phyloP scores from a whole-genome alignment of 78 protist species.

The Dictyostelium firmibasis region DNA sequence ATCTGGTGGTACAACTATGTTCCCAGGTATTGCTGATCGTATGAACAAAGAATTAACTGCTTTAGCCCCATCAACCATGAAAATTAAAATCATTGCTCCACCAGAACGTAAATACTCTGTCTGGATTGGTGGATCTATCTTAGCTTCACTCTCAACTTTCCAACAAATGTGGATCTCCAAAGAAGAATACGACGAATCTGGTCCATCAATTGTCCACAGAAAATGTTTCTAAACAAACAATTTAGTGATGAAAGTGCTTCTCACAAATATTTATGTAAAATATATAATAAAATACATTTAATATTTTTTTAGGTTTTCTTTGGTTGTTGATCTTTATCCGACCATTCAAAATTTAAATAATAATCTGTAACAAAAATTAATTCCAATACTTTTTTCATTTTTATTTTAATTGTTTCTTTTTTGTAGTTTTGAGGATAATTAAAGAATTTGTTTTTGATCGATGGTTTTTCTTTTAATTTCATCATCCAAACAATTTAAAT shows the following conservation, averaged over 20 bases:
- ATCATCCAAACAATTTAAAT: too few relatives aligned
- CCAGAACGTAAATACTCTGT: conserved; percentile 89
- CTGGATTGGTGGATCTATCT: conserved; percentile 95
- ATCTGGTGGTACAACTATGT: conserved; percentile 76
- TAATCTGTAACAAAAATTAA: not conserved
- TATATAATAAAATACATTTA: not conserved
- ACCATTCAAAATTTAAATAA: not conserved
- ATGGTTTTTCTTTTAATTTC: too few relatives aligned
- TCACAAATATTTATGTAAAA: too few relatives aligned
- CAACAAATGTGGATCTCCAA: conserved; percentile 96
- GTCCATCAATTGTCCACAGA: not conserved
- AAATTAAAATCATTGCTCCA: conserved; percentile 84
- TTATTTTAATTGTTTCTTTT: too few relatives aligned
- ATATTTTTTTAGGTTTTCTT: not conserved
- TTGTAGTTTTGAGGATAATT: too few relatives aligned
- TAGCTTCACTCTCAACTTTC: conserved; percentile 93
- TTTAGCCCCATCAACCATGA: conserved; percentile 21
- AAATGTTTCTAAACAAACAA: not conserved
- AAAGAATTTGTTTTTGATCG: too few relatives aligned
- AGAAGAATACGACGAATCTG: conserved; percentile 83
- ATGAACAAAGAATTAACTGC: conserved; percentile 85
- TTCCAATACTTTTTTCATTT: too few relatives aligned
- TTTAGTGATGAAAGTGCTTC: too few relatives aligned
- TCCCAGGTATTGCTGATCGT: conserved; percentile 92
- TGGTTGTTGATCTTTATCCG: not conserved